These are phyloP conservation scores for Tolypocladium amazonense DNA, from an alignment of 2,329 filamentous ascomycete species.

Conservation along the genomic window DNA sequence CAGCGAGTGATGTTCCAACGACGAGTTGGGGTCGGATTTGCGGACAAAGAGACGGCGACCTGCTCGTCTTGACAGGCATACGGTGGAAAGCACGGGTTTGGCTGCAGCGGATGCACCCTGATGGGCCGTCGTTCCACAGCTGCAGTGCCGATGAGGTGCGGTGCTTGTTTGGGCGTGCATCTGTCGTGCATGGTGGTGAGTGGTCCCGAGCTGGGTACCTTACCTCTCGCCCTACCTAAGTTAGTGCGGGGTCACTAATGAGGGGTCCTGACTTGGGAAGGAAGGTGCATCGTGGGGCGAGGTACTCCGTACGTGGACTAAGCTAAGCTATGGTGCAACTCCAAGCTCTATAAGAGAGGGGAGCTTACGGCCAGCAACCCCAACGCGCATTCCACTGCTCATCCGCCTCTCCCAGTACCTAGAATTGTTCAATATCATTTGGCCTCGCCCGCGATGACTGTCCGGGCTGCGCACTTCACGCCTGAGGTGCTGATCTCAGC, in stretches of 20 bases:
- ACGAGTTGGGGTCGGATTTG: neutral
- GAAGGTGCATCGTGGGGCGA: neutral
- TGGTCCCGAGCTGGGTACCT: too few relatives aligned
- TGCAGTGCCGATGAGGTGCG: too few relatives aligned
- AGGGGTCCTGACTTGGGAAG: neutral
- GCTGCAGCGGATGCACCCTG: too few relatives aligned
- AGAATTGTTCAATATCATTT: neutral
- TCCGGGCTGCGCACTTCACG: constrained; percentile 60
- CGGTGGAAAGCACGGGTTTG: too few relatives aligned
- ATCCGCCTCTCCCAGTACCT: neutral
- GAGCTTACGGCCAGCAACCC: neutral
- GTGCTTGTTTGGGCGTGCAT: too few relatives aligned
- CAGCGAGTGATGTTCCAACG: neutral
- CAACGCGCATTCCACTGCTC: neutral
- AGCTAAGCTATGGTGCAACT: neutral
- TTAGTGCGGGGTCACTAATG: neutral
- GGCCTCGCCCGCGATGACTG: constrained; percentile 44
- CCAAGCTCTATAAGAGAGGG: neutral
- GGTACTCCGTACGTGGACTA: neutral
- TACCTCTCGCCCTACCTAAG: too few relatives aligned
- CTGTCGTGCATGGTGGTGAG: too few relatives aligned
- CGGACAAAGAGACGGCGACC: neutral
- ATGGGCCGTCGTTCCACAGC: too few relatives aligned
- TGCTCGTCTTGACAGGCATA: too few relatives aligned
- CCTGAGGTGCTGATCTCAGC: constrained; percentile 68